These are phyloP conservation scores for Orbilia quercus DNA, from an alignment of 2,329 filamentous ascomycete species.

Conservation along the genomic window DNA sequence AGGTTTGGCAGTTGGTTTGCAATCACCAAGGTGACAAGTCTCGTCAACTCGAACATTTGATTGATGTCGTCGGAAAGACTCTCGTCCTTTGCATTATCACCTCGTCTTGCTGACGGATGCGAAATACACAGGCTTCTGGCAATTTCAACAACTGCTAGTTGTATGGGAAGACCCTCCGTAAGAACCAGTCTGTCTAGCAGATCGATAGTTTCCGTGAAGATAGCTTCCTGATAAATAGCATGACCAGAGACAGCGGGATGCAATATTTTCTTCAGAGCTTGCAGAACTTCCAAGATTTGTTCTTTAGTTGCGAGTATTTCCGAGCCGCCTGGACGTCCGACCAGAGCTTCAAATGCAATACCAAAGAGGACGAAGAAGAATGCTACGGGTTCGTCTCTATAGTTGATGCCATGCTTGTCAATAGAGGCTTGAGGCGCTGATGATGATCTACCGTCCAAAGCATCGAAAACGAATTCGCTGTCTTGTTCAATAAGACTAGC, in stretches of 20 bases:
- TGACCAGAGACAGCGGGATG: constrained; percentile 94
- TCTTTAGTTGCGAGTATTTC: constrained; percentile 77
- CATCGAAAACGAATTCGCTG: constrained; percentile 96
- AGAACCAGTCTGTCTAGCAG: constrained; percentile 90
- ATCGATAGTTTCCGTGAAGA: constrained; percentile 98
- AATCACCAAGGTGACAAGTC: constrained; percentile 93
- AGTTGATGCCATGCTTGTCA: constrained; percentile 81
- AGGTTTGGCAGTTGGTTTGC: constrained; percentile 87
- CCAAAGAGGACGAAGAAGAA: constrained; percentile 99
- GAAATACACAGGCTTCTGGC: constrained; percentile 88
- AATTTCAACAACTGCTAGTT: constrained; percentile 92
- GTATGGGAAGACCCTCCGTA: constrained; percentile 88
- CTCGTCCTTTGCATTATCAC: constrained; percentile 74
- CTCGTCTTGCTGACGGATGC: constrained; percentile 85
- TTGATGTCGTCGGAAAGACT: constrained; percentile 96
- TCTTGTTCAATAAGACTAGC: constrained; percentile 97
- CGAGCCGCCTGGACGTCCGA: constrained; percentile 76
- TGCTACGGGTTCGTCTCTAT: constrained; percentile 94
- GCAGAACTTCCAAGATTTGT: constrained; percentile 87
- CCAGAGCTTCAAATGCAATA: constrained; percentile 93
- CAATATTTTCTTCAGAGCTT: constrained; percentile 92
- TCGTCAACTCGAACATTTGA: constrained; percentile 94
- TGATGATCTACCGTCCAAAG: constrained; percentile 82
- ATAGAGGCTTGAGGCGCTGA: constrained; percentile 61
- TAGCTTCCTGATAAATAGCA: constrained; percentile 93